A percentile compares a stretch with the other conserved stretches of the same genome.
Evolutionary conservation across 176 grass and related monocot species (phyloP).

Genomic region (Zoysia pacifica): DNA sequence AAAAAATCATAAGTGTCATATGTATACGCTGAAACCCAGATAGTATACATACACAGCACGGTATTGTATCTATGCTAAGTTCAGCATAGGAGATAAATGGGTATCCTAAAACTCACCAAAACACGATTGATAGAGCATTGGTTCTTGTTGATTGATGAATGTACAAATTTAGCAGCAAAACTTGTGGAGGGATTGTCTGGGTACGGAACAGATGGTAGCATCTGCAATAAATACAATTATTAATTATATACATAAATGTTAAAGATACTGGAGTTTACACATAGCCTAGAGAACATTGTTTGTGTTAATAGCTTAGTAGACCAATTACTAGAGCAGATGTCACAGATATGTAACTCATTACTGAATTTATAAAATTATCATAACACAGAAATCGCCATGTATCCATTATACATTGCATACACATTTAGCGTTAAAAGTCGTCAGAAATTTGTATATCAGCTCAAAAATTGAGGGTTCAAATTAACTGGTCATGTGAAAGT

Average conservation of each 20-base stretch:
- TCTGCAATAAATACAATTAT: conserved; percentile 55
- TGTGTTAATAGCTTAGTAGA: neutral
- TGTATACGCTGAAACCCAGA: neutral
- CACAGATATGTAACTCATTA: too few relatives aligned
- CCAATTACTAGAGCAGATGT: neutral
- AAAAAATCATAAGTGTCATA: conserved; percentile 1
- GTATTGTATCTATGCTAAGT: conserved; percentile 10
- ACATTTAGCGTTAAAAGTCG: conserved; percentile 4
- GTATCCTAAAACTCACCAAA: conserved; percentile 68
- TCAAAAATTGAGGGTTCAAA: neutral
- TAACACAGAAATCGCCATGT: neutral
- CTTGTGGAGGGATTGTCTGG: conserved; percentile 93
- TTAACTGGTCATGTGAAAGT: neutral
- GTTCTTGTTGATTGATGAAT: conserved; percentile 99
- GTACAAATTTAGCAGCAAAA: conserved; percentile 97
- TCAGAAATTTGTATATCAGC: neutral
- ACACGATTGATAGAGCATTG: conserved; percentile 95
- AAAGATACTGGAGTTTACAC: neutral
- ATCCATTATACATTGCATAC: conserved; percentile 20
- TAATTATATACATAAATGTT: too few relatives aligned
- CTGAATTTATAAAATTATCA: neutral
- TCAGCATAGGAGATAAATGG: conserved; percentile 9
- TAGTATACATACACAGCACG: neutral
- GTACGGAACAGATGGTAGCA: conserved; percentile 86
- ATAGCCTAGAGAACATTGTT: conserved; percentile 16